Conservation (phyloP, 176 grass and related monocot genomes). For the Aegilops tauschii region DNA sequence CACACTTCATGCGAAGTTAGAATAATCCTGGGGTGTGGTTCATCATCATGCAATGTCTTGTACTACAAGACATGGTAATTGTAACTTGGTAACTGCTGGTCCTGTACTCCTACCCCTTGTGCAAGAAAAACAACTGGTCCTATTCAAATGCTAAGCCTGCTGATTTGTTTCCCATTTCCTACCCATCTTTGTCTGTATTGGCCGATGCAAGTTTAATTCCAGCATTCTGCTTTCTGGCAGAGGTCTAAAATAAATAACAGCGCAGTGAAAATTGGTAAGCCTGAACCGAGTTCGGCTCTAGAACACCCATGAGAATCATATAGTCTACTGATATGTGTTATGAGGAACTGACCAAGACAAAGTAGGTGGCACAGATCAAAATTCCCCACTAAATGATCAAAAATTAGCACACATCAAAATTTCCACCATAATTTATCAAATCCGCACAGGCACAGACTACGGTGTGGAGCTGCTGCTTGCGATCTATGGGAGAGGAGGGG, state of each 20-base stretch:
- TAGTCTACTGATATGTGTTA: not conserved
- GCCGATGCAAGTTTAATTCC: not conserved
- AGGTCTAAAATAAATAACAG: not conserved
- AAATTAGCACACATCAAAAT: not conserved
- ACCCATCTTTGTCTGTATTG: not conserved
- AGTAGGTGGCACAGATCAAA: not conserved
- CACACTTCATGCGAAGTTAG: not conserved
- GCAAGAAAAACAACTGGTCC: not conserved
- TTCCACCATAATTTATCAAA: conserved; percentile 9
- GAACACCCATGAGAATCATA: not conserved
- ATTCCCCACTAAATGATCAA: not conserved
- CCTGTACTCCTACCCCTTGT: not conserved
- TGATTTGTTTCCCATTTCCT: not conserved
- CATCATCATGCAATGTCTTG: not conserved
- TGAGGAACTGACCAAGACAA: not conserved
- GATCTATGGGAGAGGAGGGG: not conserved
- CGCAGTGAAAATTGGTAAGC: not conserved
- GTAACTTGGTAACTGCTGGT: not conserved
- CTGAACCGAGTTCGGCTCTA: not conserved
- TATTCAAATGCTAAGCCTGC: not conserved
- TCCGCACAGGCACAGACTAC: not conserved
- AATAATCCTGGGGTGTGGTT: not conserved
- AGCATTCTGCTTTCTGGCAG: not conserved
- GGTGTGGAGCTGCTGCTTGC: not conserved
- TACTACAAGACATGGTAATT: not conserved